Conservation (phyloP, 768 basidiomycete species). For the Thelephora ganbajun region DNA sequence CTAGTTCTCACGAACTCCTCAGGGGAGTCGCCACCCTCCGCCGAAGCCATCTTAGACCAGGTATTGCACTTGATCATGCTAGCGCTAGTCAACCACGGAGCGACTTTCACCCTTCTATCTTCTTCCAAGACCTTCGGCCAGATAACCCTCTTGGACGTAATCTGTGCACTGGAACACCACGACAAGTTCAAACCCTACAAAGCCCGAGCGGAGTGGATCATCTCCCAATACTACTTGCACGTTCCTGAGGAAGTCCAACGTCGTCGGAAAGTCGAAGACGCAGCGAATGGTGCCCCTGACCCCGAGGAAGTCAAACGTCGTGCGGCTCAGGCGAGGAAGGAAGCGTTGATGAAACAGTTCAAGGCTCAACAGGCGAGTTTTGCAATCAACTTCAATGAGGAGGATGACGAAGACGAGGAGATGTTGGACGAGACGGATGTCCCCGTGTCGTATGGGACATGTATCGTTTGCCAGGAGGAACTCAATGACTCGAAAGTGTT, state of each 20-base stretch:
- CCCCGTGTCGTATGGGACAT: conserved; percentile 65
- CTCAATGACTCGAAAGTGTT: conserved; percentile 61
- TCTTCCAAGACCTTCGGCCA: conserved; percentile 42
- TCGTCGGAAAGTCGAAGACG: conserved; percentile 30
- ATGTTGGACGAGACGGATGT: conserved; percentile 34
- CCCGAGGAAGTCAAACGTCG: conserved; percentile 62
- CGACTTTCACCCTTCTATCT: conserved; percentile 45
- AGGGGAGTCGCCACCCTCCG: conserved; percentile 53
- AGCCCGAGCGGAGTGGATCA: conserved; percentile 62
- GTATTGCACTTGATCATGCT: conserved; percentile 78
- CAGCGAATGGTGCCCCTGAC: conserved; percentile 24
- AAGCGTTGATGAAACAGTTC: conserved; percentile 92
- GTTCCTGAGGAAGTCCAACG: conserved; percentile 42
- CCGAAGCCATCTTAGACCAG: conserved; percentile 86
- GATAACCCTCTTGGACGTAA: conserved; percentile 51
- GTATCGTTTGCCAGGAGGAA: conserved; percentile 97
- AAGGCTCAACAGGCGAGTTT: conserved; percentile 85
- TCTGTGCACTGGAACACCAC: conserved; percentile 69
- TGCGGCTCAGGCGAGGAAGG: conserved; percentile 84
- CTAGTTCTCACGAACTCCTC: conserved; percentile 46
- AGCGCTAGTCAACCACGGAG: conserved; percentile 58
- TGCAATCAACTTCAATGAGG: conserved; percentile 61
- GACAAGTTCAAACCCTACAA: conserved; percentile 62
- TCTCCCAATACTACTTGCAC: conserved; percentile 41
- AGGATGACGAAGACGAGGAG: conserved; percentile 58